Base-by-base conservation (phyloP, 2,329 filamentous ascomycete species). In the Cladophialophora yegresii region DNA sequence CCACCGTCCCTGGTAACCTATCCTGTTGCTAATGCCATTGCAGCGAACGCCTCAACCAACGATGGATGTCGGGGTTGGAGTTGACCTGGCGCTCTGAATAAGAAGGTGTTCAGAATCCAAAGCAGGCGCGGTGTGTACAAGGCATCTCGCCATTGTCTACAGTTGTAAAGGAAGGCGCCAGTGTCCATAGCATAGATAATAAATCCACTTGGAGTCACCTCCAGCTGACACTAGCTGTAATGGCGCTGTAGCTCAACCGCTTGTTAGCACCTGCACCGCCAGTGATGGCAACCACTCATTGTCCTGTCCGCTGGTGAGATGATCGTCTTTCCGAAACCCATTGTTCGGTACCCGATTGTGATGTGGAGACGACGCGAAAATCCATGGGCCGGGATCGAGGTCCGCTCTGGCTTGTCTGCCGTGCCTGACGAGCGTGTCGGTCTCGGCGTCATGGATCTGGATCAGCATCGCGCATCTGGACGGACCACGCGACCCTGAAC, bases 361-460 rank as follows among this genome's bases (percentile, higher is more conserved):
- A 16, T 16, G 20, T 28, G 22, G 47, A 28, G 22, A 13, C 22
- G 47, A 16, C 4, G 45, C 13, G 20, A 22, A 26, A 50, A 12
- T 20, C 47, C 7, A 43, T 50, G 47, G 47, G 47, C 47, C 47
- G 47, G 47, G 47, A 50, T 50, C 47, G 23, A 23, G 22, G 47
- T 50, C 47, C 47, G 47, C 22, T n/a, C 10, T 43, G 40, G 3
- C n/a, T 8, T 12, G 40, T 43, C n/a, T 2, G 8, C 3, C 40
- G 3, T 43, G 40, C 40, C 3, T 13, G 40, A n/a, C 8, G 3
- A 43, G n/a, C 8, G 36, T 7, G 5, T 43, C 13, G 5, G 36
- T 13, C n/a, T 50, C n/a, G 47, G 9, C 47, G 47, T 50, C 47
- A 50, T 50, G 7, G 8, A 50, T 50, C 20, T 13, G 9, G 47